A percentile compares a stretch with the other conserved stretches of the same genome.
These are phyloP conservation scores for Besnoitia besnoiti DNA, from an alignment of 169 alveolate genomes.

Conservation along the genomic window DNA sequence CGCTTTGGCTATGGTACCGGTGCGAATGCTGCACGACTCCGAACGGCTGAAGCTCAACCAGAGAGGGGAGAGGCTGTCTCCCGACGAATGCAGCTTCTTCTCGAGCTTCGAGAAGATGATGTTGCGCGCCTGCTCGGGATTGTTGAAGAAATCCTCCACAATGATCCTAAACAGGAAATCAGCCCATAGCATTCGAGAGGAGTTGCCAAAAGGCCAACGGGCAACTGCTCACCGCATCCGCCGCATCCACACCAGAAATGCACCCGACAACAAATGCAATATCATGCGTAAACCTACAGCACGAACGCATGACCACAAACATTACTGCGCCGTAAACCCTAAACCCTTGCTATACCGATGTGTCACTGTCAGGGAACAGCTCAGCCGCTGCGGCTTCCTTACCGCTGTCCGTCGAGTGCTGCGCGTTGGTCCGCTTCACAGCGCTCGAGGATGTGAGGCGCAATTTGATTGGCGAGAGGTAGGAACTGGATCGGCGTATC, in stretches of 20 bases:
- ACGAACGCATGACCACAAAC: too few relatives aligned
- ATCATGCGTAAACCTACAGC: too few relatives aligned
- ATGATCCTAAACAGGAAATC: background rate
- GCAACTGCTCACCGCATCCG: too few relatives aligned
- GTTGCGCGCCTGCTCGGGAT: background rate
- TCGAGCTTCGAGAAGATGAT: background rate
- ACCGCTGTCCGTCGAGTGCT: background rate
- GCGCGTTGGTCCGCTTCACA: background rate
- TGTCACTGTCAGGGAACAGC: too few relatives aligned
- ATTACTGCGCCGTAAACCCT: too few relatives aligned
- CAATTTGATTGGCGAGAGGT: background rate
- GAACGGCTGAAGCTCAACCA: background rate
- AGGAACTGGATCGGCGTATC: background rate
- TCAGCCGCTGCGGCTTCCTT: background rate
- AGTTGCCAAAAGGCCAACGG: too few relatives aligned
- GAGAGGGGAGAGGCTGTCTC: background rate
- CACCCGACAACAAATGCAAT: too few relatives aligned
- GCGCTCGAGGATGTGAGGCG: background rate
- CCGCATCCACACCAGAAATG: too few relatives aligned
- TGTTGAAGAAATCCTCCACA: background rate
- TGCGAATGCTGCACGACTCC: constrained; percentile 34
- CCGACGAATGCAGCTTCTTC: background rate
- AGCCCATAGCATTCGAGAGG: too few relatives aligned
- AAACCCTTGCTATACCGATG: too few relatives aligned
- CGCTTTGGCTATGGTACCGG: background rate